phyloP scores from a whole-genome alignment of 176 grass and related monocot species.

The Hordeum marinum region DNA sequence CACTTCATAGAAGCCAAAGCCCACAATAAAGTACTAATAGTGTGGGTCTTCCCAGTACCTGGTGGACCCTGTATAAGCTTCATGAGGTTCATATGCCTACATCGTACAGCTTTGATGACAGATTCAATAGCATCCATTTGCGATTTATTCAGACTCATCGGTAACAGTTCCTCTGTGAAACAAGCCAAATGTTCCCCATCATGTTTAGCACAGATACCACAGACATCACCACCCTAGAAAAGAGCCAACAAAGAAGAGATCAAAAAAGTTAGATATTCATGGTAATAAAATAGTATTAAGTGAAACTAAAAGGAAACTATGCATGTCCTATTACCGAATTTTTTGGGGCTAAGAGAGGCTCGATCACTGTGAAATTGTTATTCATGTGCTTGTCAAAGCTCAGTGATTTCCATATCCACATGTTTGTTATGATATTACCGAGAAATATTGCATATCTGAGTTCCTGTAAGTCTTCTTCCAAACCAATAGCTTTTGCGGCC shows the following conservation, averaged over 20 bases:
- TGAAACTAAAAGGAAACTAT: background rate
- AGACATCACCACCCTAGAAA: slow-evolving; percentile 27
- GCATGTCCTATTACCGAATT: slow-evolving; percentile 36
- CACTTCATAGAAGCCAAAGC: slow-evolving; percentile 43
- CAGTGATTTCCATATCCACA: slow-evolving; percentile 54
- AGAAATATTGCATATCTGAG: slow-evolving; percentile 45
- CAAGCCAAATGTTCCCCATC: slow-evolving; percentile 6
- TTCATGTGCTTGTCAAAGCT: slow-evolving; percentile 8
- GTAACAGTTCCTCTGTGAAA: background rate
- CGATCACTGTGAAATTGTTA: slow-evolving; percentile 58
- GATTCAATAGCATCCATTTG: slow-evolving; percentile 48
- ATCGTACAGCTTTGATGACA: slow-evolving; percentile 37
- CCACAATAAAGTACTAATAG: slow-evolving; percentile 44
- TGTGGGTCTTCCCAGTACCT: slow-evolving; percentile 79
- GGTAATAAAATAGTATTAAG: background rate
- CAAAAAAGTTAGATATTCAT: background rate
- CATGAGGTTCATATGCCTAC: slow-evolving; percentile 31
- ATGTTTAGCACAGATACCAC: background rate
- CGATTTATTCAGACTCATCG: slow-evolving; percentile 46
- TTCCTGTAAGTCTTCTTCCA: slow-evolving; percentile 15
- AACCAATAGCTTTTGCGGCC: slow-evolving; percentile 11
- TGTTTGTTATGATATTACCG: slow-evolving; percentile 42
- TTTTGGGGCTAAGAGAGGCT: slow-evolving; percentile 26
- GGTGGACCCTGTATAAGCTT: slow-evolving; percentile 78
- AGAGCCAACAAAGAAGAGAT: background rate